Base-by-base conservation (phyloP, 164 flowering plant genomes). In the Protea cynaroides region DNA sequence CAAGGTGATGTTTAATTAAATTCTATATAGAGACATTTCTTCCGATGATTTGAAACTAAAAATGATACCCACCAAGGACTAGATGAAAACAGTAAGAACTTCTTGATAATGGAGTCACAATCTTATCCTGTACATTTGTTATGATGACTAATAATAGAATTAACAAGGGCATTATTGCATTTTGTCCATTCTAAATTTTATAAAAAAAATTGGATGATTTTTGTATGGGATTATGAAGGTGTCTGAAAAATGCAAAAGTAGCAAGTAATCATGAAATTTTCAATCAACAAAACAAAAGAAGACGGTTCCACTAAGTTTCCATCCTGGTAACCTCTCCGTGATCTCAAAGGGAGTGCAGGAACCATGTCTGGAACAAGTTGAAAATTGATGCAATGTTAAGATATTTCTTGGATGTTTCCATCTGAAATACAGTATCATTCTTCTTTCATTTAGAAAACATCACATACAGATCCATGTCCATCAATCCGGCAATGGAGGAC, bases 121-220 rank as follows among this genome's bases (percentile, higher is more conserved):
- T 8, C 46, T 40, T 40, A 12, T 40, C 9, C 14, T 23, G 46
- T 40, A 12, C 46, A 40, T 3, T 13, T 10, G 13, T 40, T 8
- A 59, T 25, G 36, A 24, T 4, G n/a, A 44, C 23, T 24, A 23
- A 22, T 60, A 25, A 24, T 46, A 14, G 8, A 7, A 23, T 23
- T 44, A 14, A 8, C 64, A 23, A 64, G 34, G 36, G 51, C 17
- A 64, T 54, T 56, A 64, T 51, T 64, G 22, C 49, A 54, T 40
- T 55, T 43, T 18, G 11, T 18, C 67, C 38, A 15, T 49, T 49
- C 36, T 1, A 15, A 40, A 11, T 38, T 46, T 40, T 61, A 60
- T 25, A 43, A 13, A 29, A 29, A 29, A 46, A 13, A 46, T 46
- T 44, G 64, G 56, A 51, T 17, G 36, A 4, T 23, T 15, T 2